A percentile compares a stretch with the other conserved stretches of the same genome.
These are phyloP conservation scores for Erythrophleum fordii DNA, from an alignment of 306 rosid genomes.

Conservation along the genomic window DNA sequence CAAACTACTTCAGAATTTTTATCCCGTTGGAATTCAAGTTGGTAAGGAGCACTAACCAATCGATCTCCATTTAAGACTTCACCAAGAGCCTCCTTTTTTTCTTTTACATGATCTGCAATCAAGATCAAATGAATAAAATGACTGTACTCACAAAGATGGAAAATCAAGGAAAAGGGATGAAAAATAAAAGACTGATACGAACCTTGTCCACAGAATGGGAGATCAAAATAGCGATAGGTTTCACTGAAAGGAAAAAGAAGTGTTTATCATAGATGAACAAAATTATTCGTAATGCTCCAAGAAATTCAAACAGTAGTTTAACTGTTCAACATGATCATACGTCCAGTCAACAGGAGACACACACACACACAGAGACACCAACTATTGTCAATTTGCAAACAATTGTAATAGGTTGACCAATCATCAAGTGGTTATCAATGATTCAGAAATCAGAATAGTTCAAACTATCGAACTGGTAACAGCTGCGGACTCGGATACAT, in stretches of 20 bases:
- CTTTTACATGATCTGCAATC: slow-evolving; percentile 61
- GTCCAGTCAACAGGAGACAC: background rate
- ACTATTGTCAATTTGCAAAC: background rate
- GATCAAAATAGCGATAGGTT: slow-evolving; percentile 69
- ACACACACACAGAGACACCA: background rate
- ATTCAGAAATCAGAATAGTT: background rate
- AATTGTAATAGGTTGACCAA: background rate
- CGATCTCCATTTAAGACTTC: slow-evolving; percentile 93
- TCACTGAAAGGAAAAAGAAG: background rate
- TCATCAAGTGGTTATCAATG: background rate
- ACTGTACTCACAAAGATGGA: background rate
- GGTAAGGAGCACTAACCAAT: slow-evolving; percentile 79
- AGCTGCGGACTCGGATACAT: background rate
- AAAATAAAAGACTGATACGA: slow-evolving; percentile 25
- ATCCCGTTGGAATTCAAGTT: slow-evolving; percentile 64
- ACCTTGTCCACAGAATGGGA: slow-evolving; percentile 84
- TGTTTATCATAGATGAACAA: no score
- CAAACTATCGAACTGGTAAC: background rate
- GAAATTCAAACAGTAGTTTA: background rate
- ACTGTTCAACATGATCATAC: background rate
- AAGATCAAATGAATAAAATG: slow-evolving; percentile 26
- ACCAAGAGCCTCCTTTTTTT: slow-evolving; percentile 88
- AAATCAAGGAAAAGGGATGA: background rate
- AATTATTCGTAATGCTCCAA: background rate
- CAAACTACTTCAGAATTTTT: slow-evolving; percentile 66